Conservation (phyloP, 306 rosid species). For the Styphnolobium japonicum region DNA sequence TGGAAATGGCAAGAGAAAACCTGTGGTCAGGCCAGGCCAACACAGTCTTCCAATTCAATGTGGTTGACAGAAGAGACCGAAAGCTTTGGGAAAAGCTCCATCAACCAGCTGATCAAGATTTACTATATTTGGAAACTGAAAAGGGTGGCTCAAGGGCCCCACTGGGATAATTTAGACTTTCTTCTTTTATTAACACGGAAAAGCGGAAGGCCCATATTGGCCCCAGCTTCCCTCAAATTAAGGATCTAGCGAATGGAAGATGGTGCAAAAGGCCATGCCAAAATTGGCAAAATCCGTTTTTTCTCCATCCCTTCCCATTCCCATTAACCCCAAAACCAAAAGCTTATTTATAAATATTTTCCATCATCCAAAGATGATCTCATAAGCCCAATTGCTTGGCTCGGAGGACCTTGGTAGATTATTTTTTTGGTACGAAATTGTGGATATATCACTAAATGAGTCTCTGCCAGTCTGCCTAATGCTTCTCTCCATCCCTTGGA, state of each 20-base stretch:
- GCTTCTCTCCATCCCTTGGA: constrained; percentile 2
- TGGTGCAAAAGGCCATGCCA: background rate
- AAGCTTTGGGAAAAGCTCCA: constrained; percentile 25
- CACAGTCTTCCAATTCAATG: constrained; percentile 22
- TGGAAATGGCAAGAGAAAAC: background rate
- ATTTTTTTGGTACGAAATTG: background rate
- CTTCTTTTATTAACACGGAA: background rate
- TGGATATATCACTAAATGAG: background rate
- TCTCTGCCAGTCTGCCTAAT: background rate
- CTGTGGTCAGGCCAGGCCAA: constrained; percentile 8
- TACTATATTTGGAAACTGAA: constrained; percentile 41
- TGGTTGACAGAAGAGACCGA: constrained; percentile 24
- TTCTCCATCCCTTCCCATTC: constrained; percentile 1
- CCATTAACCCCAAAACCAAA: background rate
- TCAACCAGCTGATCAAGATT: constrained; percentile 15
- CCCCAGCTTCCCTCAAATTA: constrained; percentile 13
- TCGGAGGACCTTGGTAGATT: background rate
- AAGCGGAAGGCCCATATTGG: constrained; percentile 21
- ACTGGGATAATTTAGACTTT: background rate
- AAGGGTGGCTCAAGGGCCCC: constrained; percentile 26
- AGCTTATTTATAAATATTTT: background rate
- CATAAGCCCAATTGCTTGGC: background rate
- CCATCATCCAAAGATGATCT: background rate
- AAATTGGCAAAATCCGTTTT: background rate
- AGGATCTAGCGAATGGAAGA: constrained; percentile 11